Evolutionary conservation across 2,329 filamentous ascomycete species (phyloP).

Genomic region (Exophiala alcalophila): DNA sequence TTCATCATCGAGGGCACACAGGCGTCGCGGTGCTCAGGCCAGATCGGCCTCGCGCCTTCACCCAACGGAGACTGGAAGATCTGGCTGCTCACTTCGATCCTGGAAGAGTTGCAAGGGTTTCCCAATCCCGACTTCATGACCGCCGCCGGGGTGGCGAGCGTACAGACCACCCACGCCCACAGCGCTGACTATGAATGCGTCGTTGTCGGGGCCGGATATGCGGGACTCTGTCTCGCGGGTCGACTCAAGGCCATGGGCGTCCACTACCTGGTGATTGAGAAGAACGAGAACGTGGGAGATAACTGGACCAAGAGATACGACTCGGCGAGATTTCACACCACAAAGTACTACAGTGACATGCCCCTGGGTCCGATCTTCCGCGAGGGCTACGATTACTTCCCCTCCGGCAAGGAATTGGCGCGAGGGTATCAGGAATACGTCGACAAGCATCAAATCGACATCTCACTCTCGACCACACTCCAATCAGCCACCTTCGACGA

Average conservation of each 20-base stretch:
- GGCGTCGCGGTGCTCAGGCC: slow-evolving; percentile 17
- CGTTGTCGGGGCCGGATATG: slow-evolving; percentile 45
- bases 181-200: slow-evolving; percentile 36
- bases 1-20: slow-evolving; percentile 22
- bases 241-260: slow-evolving; percentile 45
- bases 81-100: slow-evolving; percentile 31
- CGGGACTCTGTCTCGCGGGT: slow-evolving; percentile 45
- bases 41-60: slow-evolving; percentile 21
- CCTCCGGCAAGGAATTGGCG: slow-evolving; percentile 30
- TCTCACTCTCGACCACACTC: slow-evolving; percentile 44
- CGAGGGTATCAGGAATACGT: slow-evolving; percentile 26
- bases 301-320: slow-evolving; percentile 49
- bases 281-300: slow-evolving; percentile 44
- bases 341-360: slow-evolving; percentile 24
- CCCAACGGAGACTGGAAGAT: slow-evolving; percentile 30
- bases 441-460: slow-evolving; percentile 35
- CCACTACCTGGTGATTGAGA: slow-evolving; percentile 45
- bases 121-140: not conserved
- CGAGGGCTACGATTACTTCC: slow-evolving; percentile 26
- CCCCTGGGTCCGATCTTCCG: slow-evolving; percentile 33
- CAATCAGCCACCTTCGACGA: slow-evolving; percentile 42
- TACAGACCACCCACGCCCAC: no score
- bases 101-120: slow-evolving; percentile 27
- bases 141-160: not conserved
- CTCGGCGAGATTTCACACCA: slow-evolving; percentile 37